Percentiles rank a stretch among this genome's conserved stretches.
phyloP scores from a whole-genome alignment of 768 basidiomycete species.

The Pulveroboletus sp. region DNA sequence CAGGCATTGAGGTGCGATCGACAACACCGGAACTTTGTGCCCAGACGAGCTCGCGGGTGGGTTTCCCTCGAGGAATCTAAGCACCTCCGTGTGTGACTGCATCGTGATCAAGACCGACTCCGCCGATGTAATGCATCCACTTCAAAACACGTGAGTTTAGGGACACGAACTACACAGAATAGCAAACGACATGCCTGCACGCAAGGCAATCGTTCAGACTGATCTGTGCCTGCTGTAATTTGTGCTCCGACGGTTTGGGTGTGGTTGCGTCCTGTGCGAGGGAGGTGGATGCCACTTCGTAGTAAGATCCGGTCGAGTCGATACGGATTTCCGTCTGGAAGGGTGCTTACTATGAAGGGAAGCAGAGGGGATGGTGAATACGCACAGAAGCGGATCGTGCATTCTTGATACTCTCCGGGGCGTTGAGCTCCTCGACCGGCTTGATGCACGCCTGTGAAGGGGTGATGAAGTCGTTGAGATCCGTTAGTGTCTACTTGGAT shows the following conservation, averaged over 20 bases:
- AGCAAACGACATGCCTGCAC: constrained; percentile 67
- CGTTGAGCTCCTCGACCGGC: constrained; percentile 64
- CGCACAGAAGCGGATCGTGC: constrained; percentile 42
- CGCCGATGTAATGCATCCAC: constrained; percentile 97
- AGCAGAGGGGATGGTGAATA: constrained; percentile 1
- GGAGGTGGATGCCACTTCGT: constrained; percentile 57
- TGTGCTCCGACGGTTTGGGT: constrained; percentile 38
- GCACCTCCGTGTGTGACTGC: constrained; percentile 91
- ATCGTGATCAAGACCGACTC: constrained; percentile 95
- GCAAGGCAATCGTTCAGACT: constrained; percentile 97
- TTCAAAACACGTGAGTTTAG: constrained; percentile 29
- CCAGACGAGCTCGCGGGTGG: constrained; percentile 34
- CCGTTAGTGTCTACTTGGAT: constrained; percentile 68
- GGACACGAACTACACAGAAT: not conserved
- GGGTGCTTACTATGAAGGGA: constrained; percentile 1
- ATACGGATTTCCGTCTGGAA: constrained; percentile 87
- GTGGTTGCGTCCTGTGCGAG: constrained; percentile 12
- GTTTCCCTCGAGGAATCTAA: constrained; percentile 67
- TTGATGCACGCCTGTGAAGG: constrained; percentile 98
- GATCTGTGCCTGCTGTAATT: constrained; percentile 90
- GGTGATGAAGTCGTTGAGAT: constrained; percentile 95
- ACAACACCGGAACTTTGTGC: constrained; percentile 63
- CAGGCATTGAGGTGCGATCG: constrained; percentile 85
- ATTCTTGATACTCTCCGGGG: constrained; percentile 36
- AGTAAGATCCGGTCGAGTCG: constrained; percentile 81